Evolutionary conservation across 495 filamentous ascomycete species (phyloP).

Genomic region (Cercophora newfieldiana): DNA sequence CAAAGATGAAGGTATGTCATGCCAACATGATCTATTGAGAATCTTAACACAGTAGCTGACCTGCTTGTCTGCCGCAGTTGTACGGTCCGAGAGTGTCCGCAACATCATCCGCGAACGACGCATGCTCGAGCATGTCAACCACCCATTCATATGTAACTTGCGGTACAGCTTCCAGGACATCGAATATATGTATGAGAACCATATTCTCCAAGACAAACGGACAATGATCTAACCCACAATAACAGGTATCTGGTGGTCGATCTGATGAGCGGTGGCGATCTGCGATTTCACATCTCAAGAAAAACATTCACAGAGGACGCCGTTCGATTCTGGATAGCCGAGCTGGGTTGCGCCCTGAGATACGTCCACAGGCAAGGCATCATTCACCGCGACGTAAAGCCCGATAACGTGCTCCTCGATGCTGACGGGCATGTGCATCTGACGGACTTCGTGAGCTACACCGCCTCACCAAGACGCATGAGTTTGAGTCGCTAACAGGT

Average conservation of each 20-base stretch:
- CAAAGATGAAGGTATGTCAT: conserved; percentile 88
- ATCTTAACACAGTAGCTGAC: conserved; percentile 5
- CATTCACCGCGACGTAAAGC: conserved; percentile 95
- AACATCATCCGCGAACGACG: conserved; percentile 96
- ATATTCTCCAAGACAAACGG: neutral
- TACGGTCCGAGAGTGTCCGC: conserved; percentile 93
- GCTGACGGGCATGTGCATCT: conserved; percentile 95
- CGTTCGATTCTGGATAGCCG: conserved; percentile 93
- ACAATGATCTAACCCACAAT: conserved; percentile 20
- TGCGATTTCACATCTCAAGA: conserved; percentile 96
- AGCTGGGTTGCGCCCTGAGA: conserved; percentile 86
- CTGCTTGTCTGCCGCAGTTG: conserved; percentile 56
- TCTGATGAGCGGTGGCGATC: conserved; percentile 95
- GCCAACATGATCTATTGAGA: neutral
- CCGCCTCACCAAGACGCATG: conserved; percentile 1
- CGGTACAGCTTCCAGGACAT: conserved; percentile 99
- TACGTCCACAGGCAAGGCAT: conserved; percentile 93
- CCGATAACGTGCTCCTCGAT: conserved; percentile 93
- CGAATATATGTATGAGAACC: conserved; percentile 83
- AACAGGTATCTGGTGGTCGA: conserved; percentile 94
- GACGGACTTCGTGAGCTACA: conserved; percentile 83
- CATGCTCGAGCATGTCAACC: conserved; percentile 97
- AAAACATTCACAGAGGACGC: conserved; percentile 98
- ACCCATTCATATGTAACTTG: conserved; percentile 97
- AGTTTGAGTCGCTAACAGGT: conserved; percentile 24